Percentiles rank a stretch among this genome's conserved stretches.
These are phyloP conservation scores for Microascus cirrosus DNA, from an alignment of 2,329 filamentous ascomycete species.

Conservation along the genomic window DNA sequence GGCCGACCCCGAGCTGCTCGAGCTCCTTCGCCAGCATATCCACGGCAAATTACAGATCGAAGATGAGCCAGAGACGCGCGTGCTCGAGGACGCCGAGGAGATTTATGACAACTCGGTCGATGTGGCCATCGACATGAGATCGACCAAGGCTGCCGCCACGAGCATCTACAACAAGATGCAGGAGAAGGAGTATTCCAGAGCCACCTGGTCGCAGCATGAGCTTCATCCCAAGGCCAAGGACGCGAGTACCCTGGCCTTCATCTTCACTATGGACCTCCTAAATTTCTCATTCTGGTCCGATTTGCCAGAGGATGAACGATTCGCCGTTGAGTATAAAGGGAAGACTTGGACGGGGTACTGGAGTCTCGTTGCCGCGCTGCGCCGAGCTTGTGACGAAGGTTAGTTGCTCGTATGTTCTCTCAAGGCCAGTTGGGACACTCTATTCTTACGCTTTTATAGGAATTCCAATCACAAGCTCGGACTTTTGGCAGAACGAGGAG, in stretches of 20 bases:
- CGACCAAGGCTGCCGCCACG: constrained; percentile 72
- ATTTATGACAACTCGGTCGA: constrained; percentile 91
- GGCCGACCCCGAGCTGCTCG: constrained; percentile 76
- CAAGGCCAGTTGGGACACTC: neutral
- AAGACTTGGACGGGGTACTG: constrained; percentile 89
- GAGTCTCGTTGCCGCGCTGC: constrained; percentile 79
- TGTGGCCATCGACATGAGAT: constrained; percentile 74
- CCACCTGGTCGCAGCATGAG: constrained; percentile 79
- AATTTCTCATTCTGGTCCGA: constrained; percentile 98
- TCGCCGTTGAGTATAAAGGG: constrained; percentile 70
- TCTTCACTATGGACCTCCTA: constrained; percentile 93
- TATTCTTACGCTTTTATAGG: constrained; percentile 29
- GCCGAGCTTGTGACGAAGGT: constrained; percentile 81
- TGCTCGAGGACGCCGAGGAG: constrained; percentile 72
- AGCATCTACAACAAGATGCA: constrained; percentile 75
- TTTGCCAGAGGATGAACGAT: constrained; percentile 56
- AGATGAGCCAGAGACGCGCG: constrained; percentile 63
- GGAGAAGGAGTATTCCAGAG: constrained; percentile 69
- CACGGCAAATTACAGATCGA: constrained; percentile 43
- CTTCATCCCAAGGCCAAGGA: constrained; percentile 79
- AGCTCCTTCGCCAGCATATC: constrained; percentile 72
- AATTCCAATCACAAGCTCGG: constrained; percentile 78
- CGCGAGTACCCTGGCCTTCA: constrained; percentile 73
- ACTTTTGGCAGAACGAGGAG: constrained; percentile 72
- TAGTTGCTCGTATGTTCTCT: constrained; percentile 7